Evolutionary conservation across 352 stramenopile genomes (phyloP).

Genomic region (Stephanocyclus meneghinianus): DNA sequence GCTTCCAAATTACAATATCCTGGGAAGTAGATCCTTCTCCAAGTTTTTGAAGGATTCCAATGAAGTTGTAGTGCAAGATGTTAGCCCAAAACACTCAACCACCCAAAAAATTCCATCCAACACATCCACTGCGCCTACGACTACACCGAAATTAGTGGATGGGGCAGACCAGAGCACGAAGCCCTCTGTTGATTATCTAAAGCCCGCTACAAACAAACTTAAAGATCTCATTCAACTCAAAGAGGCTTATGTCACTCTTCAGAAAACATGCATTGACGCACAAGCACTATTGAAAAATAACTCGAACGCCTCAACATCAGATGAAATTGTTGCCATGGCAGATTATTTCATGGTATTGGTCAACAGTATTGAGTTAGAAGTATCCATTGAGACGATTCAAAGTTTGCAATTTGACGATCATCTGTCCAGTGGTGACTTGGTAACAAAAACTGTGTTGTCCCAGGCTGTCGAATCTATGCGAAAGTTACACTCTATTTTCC

Average conservation of each 20-base stretch:
- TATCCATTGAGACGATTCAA: conserved; percentile 24
- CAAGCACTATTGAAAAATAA: conserved; percentile 23
- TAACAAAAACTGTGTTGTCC: conserved; percentile 3
- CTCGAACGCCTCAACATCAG: conserved; percentile 10
- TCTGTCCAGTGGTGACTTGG: neutral
- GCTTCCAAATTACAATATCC: neutral
- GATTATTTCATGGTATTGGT: conserved; percentile 38
- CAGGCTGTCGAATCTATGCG: conserved; percentile 18
- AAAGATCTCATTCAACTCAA: conserved; percentile 18
- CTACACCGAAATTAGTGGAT: neutral
- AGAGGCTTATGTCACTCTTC: conserved; percentile 15
- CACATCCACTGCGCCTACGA: neutral
- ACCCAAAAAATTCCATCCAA: neutral
- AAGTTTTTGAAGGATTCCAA: conserved; percentile 22
- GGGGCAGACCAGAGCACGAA: neutral
- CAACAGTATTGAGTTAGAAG: conserved; percentile 28
- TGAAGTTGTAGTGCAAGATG: conserved; percentile 23
- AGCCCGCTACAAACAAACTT: neutral
- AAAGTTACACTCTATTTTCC: conserved; percentile 28
- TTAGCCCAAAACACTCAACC: neutral
- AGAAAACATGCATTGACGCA: conserved; percentile 19
- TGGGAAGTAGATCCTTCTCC: conserved; percentile 2
- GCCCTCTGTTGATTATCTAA: conserved; percentile 1
- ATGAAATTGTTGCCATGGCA: conserved; percentile 16
- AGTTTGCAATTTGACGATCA: conserved; percentile 4